Base-by-base conservation (phyloP, 306 rosid genomes). In the Datisca glomerata region DNA sequence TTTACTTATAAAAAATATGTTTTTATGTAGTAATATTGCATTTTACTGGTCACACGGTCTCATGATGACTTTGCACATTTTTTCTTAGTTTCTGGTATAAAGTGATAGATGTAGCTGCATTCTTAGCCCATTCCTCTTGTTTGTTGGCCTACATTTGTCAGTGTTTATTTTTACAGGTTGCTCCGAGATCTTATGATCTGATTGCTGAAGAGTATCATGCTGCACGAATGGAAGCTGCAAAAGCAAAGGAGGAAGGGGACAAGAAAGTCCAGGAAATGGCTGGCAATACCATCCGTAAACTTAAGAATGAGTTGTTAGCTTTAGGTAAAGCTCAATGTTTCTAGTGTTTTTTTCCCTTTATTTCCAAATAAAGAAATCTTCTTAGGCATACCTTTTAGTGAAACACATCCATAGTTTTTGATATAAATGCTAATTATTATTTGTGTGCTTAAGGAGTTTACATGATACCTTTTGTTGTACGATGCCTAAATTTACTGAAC, bases 161-260 rank as follows among this genome's bases (percentile, higher is more conserved):
- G n/a, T n/a, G n/a, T n/a, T n/a, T n/a, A n/a, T n/a, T n/a, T n/a
- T n/a, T n/a, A n/a, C n/a, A n/a, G n/a, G n/a, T n/a, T n/a, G n/a
- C n/a, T n/a, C n/a, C n/a, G n/a, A 79, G 93, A 65, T 50, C 89
- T 45, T 76, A 79, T 52, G 91, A 80, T 50, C 76, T 76, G 43
- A 80, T 89, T 54, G 83, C 93, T 36, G 51, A 70, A 41, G 94
- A 89, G 65, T 83, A 83, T 53, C 71, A 55, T 41, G 79, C 71
- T 70, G 89, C 94, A 55, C 75, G 97, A 59, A 49, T 80, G 56
- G 89, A 83, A 56, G 97, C 93, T 43, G 45, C 70, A 35, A 60
- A 65, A 57, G 97, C 94, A 3, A 89, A 89, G 72, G 80, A 65
- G 55, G 66, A 72, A 32, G 21, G 63, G 59, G 79, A 89, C 60